Evolutionary conservation across 305 asterid genomes (phyloP).

Genomic region (Nicotiana rustica): DNA sequence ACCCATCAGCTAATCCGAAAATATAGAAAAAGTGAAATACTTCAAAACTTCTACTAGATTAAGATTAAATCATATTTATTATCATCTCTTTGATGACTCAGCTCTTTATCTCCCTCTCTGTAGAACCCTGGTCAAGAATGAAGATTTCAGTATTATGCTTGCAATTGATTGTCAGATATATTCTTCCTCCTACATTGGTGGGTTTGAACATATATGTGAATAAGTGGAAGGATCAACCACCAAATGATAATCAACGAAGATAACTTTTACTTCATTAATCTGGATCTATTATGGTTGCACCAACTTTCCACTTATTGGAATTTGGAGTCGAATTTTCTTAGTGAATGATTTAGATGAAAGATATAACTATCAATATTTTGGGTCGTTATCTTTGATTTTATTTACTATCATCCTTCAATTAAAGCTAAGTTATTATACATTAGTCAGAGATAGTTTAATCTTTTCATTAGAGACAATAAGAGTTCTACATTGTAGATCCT

Average conservation of each 20-base stretch:
- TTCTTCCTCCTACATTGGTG: background rate
- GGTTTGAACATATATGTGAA: background rate
- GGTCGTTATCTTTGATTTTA: background rate
- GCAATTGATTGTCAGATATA: background rate
- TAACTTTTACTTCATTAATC: background rate
- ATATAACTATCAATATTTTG: background rate
- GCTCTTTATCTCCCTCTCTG: background rate
- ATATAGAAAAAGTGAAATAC: too few species aligned
- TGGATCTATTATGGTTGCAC: background rate
- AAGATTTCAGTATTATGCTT: background rate
- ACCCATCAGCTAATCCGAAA: background rate
- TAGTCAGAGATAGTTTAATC: background rate
- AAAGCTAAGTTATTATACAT: background rate
- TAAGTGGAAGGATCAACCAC: background rate
- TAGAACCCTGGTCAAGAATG: background rate
- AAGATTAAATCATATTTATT: background rate
- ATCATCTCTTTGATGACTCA: background rate
- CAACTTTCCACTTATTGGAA: background rate
- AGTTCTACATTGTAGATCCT: background rate
- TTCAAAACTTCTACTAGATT: background rate
- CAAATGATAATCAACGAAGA: background rate
- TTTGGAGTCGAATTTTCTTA: background rate
- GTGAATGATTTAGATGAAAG: background rate
- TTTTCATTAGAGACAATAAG: background rate
- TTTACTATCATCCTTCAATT: background rate